phyloP scores from a whole-genome alignment of 148 eudicot genomes.

The Rhododendron williamsianum region DNA sequence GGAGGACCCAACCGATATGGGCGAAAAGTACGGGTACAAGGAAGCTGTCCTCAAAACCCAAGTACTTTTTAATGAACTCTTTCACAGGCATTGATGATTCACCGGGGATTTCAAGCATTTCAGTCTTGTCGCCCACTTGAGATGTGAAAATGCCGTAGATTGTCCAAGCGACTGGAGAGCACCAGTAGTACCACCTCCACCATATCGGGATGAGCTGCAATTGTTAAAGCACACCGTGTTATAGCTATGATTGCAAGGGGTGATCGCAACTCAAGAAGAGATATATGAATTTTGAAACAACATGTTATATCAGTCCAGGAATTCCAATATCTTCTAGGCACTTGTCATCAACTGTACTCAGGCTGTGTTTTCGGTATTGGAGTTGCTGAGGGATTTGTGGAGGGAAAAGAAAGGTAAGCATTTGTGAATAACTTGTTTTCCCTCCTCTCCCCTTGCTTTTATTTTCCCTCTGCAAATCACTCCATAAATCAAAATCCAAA shows the following conservation, averaged over 20 bases:
- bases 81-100: constrained; percentile 6
- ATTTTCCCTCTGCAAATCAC: background rate
- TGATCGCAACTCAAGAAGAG: background rate
- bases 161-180: constrained; percentile 45
- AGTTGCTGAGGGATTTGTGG: background rate
- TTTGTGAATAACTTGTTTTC: background rate
- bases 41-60: constrained; percentile 31
- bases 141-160: constrained; percentile 44
- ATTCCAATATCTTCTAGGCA: background rate
- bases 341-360: background rate
- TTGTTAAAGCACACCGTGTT: background rate
- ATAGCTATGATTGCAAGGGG: background rate
- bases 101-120: constrained; percentile 14
- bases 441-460: background rate
- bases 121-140: constrained; percentile 26
- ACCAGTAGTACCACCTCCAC: constrained; percentile 61
- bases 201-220: constrained; percentile 44
- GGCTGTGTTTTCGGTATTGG: background rate
- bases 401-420: background rate
- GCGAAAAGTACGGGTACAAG: constrained; percentile 26
- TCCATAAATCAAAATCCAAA: background rate
- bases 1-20: constrained; percentile 35
- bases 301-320: background rate
- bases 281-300: background rate
- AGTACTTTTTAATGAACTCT: constrained; percentile 12